phyloP scores from a whole-genome alignment of 2,329 filamentous ascomycete species.

The Verticillium dahliae region DNA sequence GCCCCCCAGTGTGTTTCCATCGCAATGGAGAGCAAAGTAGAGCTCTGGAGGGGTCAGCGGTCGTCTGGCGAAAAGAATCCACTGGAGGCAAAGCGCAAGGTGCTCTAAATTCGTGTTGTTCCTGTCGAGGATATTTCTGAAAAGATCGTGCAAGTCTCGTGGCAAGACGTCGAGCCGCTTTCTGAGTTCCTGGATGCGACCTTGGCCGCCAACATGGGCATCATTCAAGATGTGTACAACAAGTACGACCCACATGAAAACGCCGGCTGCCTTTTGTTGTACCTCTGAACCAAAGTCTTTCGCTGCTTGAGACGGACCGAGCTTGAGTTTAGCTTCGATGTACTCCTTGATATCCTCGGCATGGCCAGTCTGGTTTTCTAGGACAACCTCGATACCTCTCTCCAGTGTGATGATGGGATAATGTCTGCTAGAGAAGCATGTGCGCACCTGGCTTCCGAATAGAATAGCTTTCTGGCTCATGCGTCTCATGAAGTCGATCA shows the following conservation, averaged over 20 bases:
- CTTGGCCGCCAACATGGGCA: conserved; percentile 20
- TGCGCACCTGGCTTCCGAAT: background rate
- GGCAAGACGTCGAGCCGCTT: conserved; percentile 18
- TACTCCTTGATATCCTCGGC: conserved; percentile 19
- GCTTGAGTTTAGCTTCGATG: conserved; percentile 5
- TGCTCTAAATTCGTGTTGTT: conserved; percentile 28
- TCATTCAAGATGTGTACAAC: conserved; percentile 32
- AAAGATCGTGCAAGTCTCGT: conserved; percentile 29
- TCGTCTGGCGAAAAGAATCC: conserved; percentile 33
- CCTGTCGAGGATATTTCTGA: conserved; percentile 31
- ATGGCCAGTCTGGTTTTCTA: background rate
- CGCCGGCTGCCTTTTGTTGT: conserved; percentile 15
- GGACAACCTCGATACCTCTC: conserved; percentile 2
- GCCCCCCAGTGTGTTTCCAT: background rate
- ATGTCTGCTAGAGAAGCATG: conserved; percentile 5
- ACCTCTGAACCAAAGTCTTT: background rate
- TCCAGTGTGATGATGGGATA: conserved; percentile 5
- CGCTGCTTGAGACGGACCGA: background rate
- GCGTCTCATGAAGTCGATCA: conserved; percentile 1
- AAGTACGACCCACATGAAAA: conserved; percentile 37
- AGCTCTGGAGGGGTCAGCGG: conserved; percentile 20
- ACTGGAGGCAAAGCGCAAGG: conserved; percentile 31
- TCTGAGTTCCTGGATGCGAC: background rate
- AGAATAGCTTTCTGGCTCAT: background rate
- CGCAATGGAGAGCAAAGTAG: conserved; percentile 8